These are phyloP conservation scores for Podospora didyma DNA, from an alignment of 495 filamentous ascomycete genomes.

Conservation along the genomic window DNA sequence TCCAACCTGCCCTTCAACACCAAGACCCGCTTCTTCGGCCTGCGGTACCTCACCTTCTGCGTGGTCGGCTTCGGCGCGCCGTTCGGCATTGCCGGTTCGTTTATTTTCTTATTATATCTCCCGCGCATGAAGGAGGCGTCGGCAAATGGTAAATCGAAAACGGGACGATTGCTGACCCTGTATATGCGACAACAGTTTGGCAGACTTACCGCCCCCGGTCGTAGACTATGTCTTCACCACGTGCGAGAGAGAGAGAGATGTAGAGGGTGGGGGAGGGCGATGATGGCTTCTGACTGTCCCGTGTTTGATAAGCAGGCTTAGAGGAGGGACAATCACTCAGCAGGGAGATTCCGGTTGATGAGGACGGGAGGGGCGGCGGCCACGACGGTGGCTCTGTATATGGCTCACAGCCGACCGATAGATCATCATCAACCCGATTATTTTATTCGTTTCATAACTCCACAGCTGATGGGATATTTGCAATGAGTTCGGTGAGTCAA, in stretches of 20 bases:
- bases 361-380: slow-evolving; percentile 1
- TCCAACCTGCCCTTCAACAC: slow-evolving; percentile 97
- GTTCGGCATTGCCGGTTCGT: slow-evolving; percentile 79
- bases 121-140: too few relatives aligned
- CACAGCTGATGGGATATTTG: not conserved
- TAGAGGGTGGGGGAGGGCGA: not conserved
- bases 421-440: slow-evolving; percentile 10
- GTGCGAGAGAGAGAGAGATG: not conserved
- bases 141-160: too few relatives aligned
- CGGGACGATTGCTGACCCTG: too few relatives aligned
- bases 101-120: slow-evolving; percentile 3
- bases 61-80: slow-evolving; percentile 73
- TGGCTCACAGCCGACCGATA: slow-evolving; percentile 23
- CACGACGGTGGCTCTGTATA: slow-evolving; percentile 26
- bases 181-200: too few relatives aligned
- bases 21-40: slow-evolving; percentile 73
- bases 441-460: slow-evolving; percentile 8
- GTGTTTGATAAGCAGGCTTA: not conserved
- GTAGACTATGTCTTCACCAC: slow-evolving; percentile 22
- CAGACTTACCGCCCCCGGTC: slow-evolving; percentile 70
- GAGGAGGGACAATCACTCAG: not conserved
- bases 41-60: slow-evolving; percentile 81
- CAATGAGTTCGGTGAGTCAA: too few relatives aligned
- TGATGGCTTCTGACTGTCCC: not conserved
- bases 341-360: not conserved